Conservation (phyloP, 805 yeast species). For the Pichia kluyveri region DNA sequence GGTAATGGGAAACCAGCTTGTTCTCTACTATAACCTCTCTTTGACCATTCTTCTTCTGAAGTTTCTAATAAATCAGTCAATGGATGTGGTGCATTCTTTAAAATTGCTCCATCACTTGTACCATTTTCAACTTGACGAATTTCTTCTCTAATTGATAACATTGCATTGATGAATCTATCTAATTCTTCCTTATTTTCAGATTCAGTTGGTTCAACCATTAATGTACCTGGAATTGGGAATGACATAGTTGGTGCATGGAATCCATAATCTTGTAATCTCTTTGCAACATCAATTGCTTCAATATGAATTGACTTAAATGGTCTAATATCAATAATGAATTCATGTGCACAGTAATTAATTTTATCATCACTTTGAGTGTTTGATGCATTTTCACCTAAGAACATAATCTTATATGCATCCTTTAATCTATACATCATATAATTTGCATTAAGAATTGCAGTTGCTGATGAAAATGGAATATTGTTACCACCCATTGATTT, state of each 20-base stretch:
- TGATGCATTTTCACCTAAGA: slow-evolving; percentile 38
- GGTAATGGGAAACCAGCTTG: slow-evolving; percentile 89
- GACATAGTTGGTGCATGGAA: slow-evolving; percentile 99
- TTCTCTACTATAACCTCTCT: slow-evolving; percentile 84
- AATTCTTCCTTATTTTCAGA: slow-evolving; percentile 83
- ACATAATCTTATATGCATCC: slow-evolving; percentile 66
- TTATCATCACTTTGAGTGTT: slow-evolving; percentile 12
- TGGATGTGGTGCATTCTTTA: slow-evolving; percentile 91
- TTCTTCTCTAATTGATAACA: slow-evolving; percentile 76
- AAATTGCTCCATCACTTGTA: slow-evolving; percentile 54
- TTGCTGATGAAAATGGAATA: slow-evolving; percentile 74
- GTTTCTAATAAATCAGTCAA: slow-evolving; percentile 65
- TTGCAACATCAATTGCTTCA: slow-evolving; percentile 95
- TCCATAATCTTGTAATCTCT: slow-evolving; percentile 94
- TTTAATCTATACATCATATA: slow-evolving; percentile 81
- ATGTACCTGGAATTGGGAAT: slow-evolving; percentile 95
- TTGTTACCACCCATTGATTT: slow-evolving; percentile 86
- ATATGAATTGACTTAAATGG: slow-evolving; percentile 71
- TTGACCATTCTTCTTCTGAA: slow-evolving; percentile 59
- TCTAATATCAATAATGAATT: slow-evolving; percentile 86
- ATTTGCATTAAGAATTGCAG: slow-evolving; percentile 93
- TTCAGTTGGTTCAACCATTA: slow-evolving; percentile 98
- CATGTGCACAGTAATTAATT: slow-evolving; percentile 86
- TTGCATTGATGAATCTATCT: slow-evolving; percentile 82
- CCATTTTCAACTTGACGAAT: slow-evolving; percentile 65